Evolutionary conservation across 208 protist genomes (phyloP).

Genomic region (Crithidia sp.): DNA sequence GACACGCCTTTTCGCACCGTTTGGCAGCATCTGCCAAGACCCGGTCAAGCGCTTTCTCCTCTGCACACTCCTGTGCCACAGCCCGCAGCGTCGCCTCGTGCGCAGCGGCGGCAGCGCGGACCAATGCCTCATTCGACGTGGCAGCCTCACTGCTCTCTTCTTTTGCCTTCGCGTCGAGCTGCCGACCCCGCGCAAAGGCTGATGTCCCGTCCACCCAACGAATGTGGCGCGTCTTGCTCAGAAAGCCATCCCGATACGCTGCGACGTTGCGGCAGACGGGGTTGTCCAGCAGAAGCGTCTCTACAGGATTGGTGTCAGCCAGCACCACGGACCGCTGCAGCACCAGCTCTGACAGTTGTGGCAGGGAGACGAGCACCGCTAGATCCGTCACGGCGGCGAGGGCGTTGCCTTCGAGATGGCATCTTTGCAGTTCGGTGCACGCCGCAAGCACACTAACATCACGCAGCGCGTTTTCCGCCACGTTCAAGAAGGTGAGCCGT

Average conservation of each 20-base stretch:
- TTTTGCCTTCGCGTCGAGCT: background rate
- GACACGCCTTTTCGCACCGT: background rate
- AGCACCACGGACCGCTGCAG: conserved; percentile 52
- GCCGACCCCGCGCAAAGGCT: conserved; percentile 2
- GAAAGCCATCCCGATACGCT: conserved; percentile 37
- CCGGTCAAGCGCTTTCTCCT: conserved; percentile 1
- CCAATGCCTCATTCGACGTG: background rate
- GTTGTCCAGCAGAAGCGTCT: conserved; percentile 72
- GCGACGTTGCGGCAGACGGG: conserved; percentile 59
- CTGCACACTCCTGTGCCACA: background rate
- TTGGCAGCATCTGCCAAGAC: conserved; percentile 6
- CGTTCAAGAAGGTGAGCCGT: conserved; percentile 68
- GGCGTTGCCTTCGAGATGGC: conserved; percentile 74
- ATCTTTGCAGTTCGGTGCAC: conserved; percentile 39
- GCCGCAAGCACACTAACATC: conserved; percentile 43
- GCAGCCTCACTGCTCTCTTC: background rate
- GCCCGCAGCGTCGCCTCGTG: background rate
- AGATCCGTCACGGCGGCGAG: conserved; percentile 42
- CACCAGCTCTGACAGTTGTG: conserved; percentile 45
- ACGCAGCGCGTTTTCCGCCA: conserved; percentile 62
- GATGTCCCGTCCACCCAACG: conserved; percentile 65
- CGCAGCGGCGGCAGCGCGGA: background rate
- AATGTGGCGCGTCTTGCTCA: conserved; percentile 38
- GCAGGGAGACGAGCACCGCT: conserved; percentile 43
- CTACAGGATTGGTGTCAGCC: conserved; percentile 17